Percentiles rank a stretch among this genome's conserved stretches.
phyloP scores from a whole-genome alignment of 805 yeast genomes.

The Kodamaea sagamina region DNA sequence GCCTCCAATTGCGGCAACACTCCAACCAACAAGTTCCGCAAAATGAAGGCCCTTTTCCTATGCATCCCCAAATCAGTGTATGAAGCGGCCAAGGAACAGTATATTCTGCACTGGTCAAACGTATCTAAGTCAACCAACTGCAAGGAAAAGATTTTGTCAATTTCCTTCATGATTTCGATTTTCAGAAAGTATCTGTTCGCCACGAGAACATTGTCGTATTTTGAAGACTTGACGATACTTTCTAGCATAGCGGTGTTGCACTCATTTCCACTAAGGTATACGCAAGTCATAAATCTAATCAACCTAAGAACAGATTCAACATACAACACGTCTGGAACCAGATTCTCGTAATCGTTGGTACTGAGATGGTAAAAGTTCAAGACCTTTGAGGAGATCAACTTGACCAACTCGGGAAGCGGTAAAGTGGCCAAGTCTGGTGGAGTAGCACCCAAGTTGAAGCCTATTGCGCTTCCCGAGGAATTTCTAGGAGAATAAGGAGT shows the following conservation, averaged over 20 bases:
- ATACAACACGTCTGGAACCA: slow-evolving; percentile 78
- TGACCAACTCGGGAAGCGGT: slow-evolving; percentile 36
- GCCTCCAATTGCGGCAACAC: slow-evolving; percentile 43
- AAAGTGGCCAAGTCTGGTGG: slow-evolving; percentile 29
- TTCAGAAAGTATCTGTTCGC: slow-evolving; percentile 22
- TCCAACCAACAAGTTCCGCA: slow-evolving; percentile 62
- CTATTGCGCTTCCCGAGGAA: slow-evolving; percentile 31
- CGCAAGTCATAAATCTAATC: slow-evolving; percentile 57
- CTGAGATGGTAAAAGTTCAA: slow-evolving; percentile 43
- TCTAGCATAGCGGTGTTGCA: slow-evolving; percentile 45
- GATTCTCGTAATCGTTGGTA: slow-evolving; percentile 62
- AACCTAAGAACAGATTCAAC: slow-evolving; percentile 70
- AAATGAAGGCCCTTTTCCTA: slow-evolving; percentile 69
- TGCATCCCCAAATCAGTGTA: slow-evolving; percentile 60
- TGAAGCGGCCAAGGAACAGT: slow-evolving; percentile 63
- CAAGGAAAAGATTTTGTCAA: slow-evolving; percentile 37
- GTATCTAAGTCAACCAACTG: slow-evolving; percentile 38
- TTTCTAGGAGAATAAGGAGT: slow-evolving; percentile 34
- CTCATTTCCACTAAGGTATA: slow-evolving; percentile 46
- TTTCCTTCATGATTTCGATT: slow-evolving; percentile 44
- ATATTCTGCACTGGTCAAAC: slow-evolving; percentile 59
- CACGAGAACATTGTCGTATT: slow-evolving; percentile 16
- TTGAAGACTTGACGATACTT: slow-evolving; percentile 45
- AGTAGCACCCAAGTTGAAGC: slow-evolving; percentile 19
- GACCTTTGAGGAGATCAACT: slow-evolving; percentile 29